Conservation (phyloP, 306 rosid species). For the Glycine latifolia region DNA sequence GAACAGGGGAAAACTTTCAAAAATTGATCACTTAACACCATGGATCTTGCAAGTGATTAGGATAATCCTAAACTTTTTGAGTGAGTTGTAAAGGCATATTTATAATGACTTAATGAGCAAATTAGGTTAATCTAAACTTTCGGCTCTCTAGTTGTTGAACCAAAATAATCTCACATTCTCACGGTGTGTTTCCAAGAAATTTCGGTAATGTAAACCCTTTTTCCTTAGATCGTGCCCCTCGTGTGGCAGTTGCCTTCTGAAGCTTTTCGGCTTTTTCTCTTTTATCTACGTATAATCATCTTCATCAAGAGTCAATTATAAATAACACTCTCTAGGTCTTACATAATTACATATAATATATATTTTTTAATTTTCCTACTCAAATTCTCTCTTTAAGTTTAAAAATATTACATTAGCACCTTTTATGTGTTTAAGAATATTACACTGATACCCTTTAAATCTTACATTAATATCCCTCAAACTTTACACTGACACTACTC, state of each 20-base stretch:
- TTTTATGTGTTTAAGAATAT: too few relatives aligned
- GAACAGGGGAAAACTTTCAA: slow-evolving; percentile 12
- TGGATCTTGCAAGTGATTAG: slow-evolving; percentile 35
- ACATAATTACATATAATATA: too few relatives aligned
- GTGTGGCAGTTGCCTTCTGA: not conserved
- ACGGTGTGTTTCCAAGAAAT: slow-evolving; percentile 20
- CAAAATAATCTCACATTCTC: slow-evolving; percentile 22
- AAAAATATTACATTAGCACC: too few relatives aligned
- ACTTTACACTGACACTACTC: too few relatives aligned
- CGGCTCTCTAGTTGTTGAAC: slow-evolving; percentile 31
- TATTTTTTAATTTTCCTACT: too few relatives aligned
- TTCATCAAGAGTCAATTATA: not conserved
- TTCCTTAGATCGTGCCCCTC: not conserved
- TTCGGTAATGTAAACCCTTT: not conserved
- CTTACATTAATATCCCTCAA: too few relatives aligned
- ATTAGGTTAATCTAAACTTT: slow-evolving; percentile 46
- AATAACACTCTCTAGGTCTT: too few relatives aligned
- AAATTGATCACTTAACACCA: slow-evolving; percentile 5
- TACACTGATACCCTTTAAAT: too few relatives aligned
- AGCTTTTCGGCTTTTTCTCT: not conserved
- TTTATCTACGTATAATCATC: not conserved
- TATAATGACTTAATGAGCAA: not conserved
- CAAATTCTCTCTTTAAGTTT: too few relatives aligned
- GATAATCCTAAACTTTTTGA: slow-evolving; percentile 31
- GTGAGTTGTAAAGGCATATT: slow-evolving; percentile 28